A percentile compares a stretch with the other conserved stretches of the same genome.
phyloP scores from a whole-genome alignment of 768 basidiomycete species.

The Cyclocybe cylindracea region DNA sequence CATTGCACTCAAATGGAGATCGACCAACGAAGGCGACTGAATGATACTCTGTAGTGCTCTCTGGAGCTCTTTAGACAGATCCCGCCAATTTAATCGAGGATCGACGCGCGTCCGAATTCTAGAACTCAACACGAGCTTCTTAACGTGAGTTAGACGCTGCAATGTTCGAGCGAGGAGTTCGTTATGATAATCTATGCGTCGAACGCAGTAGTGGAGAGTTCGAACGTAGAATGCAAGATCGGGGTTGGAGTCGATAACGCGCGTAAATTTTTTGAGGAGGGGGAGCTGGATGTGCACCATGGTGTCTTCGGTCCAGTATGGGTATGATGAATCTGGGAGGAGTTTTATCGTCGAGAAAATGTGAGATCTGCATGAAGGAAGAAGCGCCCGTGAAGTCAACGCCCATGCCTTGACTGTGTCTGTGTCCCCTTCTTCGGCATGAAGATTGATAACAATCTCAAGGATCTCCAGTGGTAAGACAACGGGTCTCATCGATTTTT shows the following conservation, averaged over 20 bases:
- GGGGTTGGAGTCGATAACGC: constrained; percentile 1
- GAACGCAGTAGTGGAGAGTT: constrained; percentile 6
- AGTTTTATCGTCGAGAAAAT: constrained; percentile 7
- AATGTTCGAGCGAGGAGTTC: background rate
- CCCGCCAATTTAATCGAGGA: background rate
- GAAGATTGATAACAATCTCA: constrained; percentile 5
- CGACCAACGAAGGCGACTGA: no score
- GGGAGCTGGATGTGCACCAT: background rate
- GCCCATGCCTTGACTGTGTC: constrained; percentile 1
- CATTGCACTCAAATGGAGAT: no score
- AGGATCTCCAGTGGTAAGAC: constrained; percentile 2
- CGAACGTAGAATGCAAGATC: constrained; percentile 3
- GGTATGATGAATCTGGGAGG: background rate
- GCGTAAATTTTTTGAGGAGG: background rate
- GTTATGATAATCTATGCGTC: background rate
- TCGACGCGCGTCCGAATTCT: background rate
- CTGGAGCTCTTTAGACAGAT: no score
- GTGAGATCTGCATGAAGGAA: constrained; percentile 5
- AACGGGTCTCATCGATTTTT: background rate
- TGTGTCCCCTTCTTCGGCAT: constrained; percentile 6
- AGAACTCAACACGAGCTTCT: background rate
- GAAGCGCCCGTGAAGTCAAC: background rate
- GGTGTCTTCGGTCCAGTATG: background rate
- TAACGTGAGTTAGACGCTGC: background rate
- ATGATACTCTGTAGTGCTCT: no score